phyloP scores from a whole-genome alignment of 306 rosid species.

The Alnus glutinosa region DNA sequence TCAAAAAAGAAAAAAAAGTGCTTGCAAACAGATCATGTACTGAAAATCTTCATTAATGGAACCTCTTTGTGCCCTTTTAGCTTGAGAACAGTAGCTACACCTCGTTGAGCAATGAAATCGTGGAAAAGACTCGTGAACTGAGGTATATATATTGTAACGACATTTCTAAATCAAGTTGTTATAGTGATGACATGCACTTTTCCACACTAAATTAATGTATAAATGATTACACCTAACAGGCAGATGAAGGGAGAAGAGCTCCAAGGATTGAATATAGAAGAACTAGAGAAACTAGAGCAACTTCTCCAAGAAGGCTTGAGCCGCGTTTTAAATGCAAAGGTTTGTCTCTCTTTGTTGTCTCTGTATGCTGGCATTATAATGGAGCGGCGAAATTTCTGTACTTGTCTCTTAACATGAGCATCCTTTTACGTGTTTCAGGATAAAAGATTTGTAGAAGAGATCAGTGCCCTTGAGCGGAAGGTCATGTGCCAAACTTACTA shows the following conservation, averaged over 20 bases:
- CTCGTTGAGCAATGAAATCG: constrained; percentile 25
- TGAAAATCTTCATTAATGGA: not conserved
- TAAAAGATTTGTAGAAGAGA: constrained; percentile 22
- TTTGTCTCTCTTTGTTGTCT: not conserved
- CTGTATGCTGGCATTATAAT: not conserved
- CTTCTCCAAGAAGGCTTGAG: constrained; percentile 11
- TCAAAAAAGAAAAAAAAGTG: not conserved
- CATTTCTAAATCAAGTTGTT: not conserved
- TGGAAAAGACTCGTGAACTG: constrained; percentile 31
- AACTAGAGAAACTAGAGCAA: constrained; percentile 29
- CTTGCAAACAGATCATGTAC: not conserved
- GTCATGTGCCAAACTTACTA: constrained; percentile 10
- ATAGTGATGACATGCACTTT: not conserved
- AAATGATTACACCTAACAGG: constrained; percentile 21
- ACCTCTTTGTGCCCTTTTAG: constrained; percentile 11
- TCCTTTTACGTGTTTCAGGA: constrained; percentile 18
- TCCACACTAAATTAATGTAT: not conserved
- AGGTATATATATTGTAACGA: constrained; percentile 13
- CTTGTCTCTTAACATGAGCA: not conserved
- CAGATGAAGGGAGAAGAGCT: constrained; percentile 40
- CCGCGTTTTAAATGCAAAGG: constrained; percentile 33
- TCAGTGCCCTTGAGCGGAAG: constrained; percentile 32
- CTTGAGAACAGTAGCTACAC: constrained; percentile 17
- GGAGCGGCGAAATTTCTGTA: not conserved
- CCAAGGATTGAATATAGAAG: constrained; percentile 25